A percentile compares a stretch with the other conserved stretches of the same genome.
Conservation (phyloP, 2,329 filamentous ascomycete genomes). For the Hirsutella thompsonii region DNA sequence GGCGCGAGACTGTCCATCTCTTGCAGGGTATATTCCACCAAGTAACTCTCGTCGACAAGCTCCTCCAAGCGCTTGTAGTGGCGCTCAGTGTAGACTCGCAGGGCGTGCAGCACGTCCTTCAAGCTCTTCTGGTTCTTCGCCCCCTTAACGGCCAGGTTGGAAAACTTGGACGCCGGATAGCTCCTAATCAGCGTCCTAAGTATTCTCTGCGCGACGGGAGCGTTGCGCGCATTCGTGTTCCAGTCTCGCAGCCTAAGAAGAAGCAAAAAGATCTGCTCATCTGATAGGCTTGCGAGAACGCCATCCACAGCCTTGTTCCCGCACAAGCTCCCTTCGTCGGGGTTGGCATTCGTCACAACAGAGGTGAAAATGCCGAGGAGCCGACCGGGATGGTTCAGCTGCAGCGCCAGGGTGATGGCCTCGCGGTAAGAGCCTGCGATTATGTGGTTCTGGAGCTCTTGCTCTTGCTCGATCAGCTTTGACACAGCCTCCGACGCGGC, state of each 20-base stretch:
- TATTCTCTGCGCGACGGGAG: conserved; percentile 74
- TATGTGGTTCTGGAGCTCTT: conserved; percentile 87
- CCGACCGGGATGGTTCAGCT: conserved; percentile 86
- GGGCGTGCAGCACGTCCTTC: conserved; percentile 75
- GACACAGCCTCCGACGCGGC: conserved; percentile 62
- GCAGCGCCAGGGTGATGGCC: conserved; percentile 81
- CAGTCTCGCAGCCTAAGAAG: conserved; percentile 80
- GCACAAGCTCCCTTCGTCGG: conserved; percentile 49
- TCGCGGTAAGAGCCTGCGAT: conserved; percentile 79
- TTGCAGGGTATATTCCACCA: conserved; percentile 83
- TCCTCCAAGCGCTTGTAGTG: conserved; percentile 88
- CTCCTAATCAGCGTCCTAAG: conserved; percentile 67
- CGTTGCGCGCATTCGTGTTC: conserved; percentile 90
- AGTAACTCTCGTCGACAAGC: conserved; percentile 82
- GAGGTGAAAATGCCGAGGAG: conserved; percentile 73
- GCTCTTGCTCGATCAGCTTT: conserved; percentile 82
- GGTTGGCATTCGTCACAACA: conserved; percentile 52
- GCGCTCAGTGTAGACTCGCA: conserved; percentile 82
- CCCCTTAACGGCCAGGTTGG: conserved; percentile 51
- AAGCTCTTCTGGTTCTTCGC: conserved; percentile 50
- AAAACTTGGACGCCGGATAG: conserved; percentile 68
- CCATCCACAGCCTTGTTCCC: conserved; percentile 65
- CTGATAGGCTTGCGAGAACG: conserved; percentile 64
- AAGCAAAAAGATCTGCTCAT: conserved; percentile 76
- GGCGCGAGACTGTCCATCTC: conserved; percentile 74